Evolutionary conservation across 75 land plant genomes (phyloP), one percentile per base, ranked within the genome.

Genomic region (Isoetes taiwanensis): DNA sequence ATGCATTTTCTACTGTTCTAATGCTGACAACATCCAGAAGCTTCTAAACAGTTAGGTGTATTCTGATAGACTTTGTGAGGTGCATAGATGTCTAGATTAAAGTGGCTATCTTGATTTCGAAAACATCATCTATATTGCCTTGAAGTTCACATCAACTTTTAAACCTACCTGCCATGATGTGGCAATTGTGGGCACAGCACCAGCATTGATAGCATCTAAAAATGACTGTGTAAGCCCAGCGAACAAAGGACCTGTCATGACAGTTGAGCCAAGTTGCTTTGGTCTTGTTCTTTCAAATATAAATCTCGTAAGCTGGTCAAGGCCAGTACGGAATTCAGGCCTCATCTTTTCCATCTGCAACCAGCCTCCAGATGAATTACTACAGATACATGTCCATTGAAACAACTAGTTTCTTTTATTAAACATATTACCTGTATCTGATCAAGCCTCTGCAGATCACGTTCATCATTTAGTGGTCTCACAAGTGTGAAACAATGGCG

Each of bases 121-220:
- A 37, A 9, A 37, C 14, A 9, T 37, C 39, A 37, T 37, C 14
- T 37, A 37, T 9, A 9, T 9, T 37, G 14, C 14, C 14, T 14
- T 37, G 9, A 9, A 37, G 39, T 37, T 9, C 9, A 14, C 14
- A 37, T 37, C 17, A 19, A 48, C 8, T 9, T 11, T 8, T 11
- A 19, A 8, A 52, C 19, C 54, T n/a, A 93, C 98, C 95, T 93
- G 98, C 98, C 98, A 93, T 14, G 98, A 93, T 10, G 96, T 84
- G 3, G 90, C 74, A 41, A 93, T 88, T 29, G 96, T 84, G 23
- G 98, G 95, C n/a, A 93, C 98, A 55, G 98, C 98, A 58, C 98
- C 98, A 21, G 82, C 86, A 71, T 93, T 93, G 2, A 93, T 60
- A 25, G 98, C 98, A 72, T 84, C 83, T 26, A 93, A 59, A 61